These are phyloP conservation scores for Dunaliella primolecta DNA, from an alignment of 139 green algal species.

Conservation along the genomic window DNA sequence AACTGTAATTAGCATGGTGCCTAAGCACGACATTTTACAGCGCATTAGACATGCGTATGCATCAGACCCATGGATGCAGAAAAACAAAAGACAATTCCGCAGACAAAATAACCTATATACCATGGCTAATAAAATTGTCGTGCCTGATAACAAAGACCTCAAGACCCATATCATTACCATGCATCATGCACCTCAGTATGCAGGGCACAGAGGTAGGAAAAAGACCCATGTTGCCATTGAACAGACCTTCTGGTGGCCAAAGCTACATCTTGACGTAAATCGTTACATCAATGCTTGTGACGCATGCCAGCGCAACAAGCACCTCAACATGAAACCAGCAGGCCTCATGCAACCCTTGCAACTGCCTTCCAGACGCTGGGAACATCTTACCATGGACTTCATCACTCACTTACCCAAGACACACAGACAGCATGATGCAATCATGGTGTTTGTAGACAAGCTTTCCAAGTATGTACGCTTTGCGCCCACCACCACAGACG, in stretches of 20 bases:
- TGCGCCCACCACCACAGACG: not conserved
- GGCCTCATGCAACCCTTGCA: too few relatives aligned
- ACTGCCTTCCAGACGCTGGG: conserved; percentile 22
- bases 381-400: conserved; percentile 29
- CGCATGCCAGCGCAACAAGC: conserved; percentile 37
- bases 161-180: not conserved
- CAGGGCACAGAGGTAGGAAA: too few relatives aligned
- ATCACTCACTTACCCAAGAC: conserved; percentile 33
- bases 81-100: too few relatives aligned
- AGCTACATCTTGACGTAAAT: not conserved
- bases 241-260: too few relatives aligned
- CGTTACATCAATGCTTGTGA: conserved; percentile 24
- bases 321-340: conserved; percentile 4
- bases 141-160: not conserved
- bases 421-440: not conserved
- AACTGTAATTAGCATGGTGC: too few relatives aligned
- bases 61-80: too few relatives aligned
- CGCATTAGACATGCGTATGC: too few relatives aligned
- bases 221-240: too few relatives aligned
- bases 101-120: not conserved
- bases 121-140: not conserved
- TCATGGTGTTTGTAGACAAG: too few relatives aligned
- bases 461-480: too few relatives aligned
- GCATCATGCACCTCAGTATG: not conserved
- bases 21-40: too few relatives aligned